Conservation (phyloP, 1,284 basidiomycete species). For the Rhodotorula sp. region DNA sequence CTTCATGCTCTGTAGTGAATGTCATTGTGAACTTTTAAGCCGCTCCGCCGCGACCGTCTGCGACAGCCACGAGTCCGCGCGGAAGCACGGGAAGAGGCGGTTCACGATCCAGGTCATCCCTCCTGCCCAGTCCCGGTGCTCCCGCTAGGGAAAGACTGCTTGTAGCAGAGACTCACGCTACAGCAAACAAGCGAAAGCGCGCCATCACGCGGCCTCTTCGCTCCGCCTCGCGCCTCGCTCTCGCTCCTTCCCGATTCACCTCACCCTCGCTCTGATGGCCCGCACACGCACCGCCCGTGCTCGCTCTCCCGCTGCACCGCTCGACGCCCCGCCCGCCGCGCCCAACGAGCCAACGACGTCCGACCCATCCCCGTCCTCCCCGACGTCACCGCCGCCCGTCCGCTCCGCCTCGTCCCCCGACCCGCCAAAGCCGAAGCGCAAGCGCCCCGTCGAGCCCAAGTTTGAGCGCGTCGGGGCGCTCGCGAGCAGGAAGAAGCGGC, state of each 20-base stretch:
- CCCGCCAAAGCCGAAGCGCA: not conserved
- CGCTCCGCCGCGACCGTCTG: too few species aligned
- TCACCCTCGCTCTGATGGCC: not conserved
- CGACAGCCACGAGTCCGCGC: too few species aligned
- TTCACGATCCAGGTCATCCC: too few species aligned
- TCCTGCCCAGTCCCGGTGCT: too few species aligned
- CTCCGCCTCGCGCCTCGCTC: not conserved
- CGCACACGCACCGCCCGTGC: not conserved
- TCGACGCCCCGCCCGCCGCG: not conserved
- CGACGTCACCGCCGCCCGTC: slow-evolving; percentile 4
- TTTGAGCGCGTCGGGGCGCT: not conserved
- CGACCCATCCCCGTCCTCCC: not conserved
- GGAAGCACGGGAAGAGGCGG: too few species aligned
- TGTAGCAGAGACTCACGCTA: not conserved
- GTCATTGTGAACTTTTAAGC: too few species aligned
- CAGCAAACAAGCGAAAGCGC: too few species aligned
- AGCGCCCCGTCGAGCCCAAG: slow-evolving; percentile 11
- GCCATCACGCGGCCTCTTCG: not conserved
- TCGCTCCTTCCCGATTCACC: not conserved
- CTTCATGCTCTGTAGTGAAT: too few species aligned
- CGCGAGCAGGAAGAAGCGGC: not conserved
- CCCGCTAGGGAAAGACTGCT: too few species aligned
- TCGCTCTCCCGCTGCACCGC: not conserved
- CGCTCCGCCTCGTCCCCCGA: not conserved
- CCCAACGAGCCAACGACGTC: not conserved